Evolutionary conservation across 2,329 filamentous ascomycete species (phyloP).

Genomic region (Alternaria metachromatica): DNA sequence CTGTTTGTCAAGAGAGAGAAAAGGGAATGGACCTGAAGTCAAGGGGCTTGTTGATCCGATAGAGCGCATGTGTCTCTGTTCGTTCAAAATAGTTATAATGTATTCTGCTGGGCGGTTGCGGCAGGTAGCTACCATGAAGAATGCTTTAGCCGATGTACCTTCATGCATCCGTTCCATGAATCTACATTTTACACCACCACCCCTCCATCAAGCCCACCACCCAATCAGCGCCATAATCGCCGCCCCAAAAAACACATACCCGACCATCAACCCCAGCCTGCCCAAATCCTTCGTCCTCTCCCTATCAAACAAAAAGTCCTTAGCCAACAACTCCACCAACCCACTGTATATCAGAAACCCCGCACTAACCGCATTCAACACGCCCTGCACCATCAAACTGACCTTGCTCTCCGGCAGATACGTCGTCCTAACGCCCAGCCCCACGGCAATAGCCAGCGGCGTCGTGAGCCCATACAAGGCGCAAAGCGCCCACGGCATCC

Average conservation of each 20-base stretch:
- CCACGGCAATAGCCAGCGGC: conserved; percentile 1
- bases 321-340: conserved; percentile 5
- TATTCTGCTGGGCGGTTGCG: neutral
- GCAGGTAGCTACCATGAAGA: neutral
- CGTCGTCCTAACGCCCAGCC: neutral
- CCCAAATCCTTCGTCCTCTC: conserved; percentile 2
- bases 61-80: neutral
- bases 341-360: conserved; percentile 5
- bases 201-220: neutral
- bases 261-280: neutral
- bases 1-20: neutral
- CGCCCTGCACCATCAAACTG: conserved; percentile 1
- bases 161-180: neutral
- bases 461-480: conserved; percentile 3
- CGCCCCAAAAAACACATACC: conserved; percentile 5
- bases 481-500: conserved; percentile 9
- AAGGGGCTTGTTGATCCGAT: neutral
- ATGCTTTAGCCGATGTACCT: neutral
- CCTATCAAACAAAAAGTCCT: conserved; percentile 8
- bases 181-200: no score
- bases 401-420: conserved; percentile 2
- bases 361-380: conserved; percentile 9
- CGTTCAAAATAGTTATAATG: neutral
- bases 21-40: neutral
- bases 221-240: conserved; percentile 5